phyloP scores from a whole-genome alignment of 2,329 filamentous ascomycete species.

The Piedraia hortae region DNA sequence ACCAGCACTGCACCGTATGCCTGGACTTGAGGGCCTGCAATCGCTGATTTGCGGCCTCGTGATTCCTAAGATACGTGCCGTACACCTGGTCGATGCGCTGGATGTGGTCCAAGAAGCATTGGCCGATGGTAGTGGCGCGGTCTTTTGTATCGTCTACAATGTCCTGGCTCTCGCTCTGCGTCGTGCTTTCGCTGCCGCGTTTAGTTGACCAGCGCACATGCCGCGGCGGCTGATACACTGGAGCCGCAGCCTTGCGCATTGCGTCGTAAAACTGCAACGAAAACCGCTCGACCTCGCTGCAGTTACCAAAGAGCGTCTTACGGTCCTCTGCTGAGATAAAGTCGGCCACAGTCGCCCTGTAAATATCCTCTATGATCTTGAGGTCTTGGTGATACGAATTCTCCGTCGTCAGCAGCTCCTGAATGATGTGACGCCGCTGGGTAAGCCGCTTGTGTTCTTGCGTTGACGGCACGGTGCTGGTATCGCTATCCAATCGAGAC shows the following conservation, averaged over 20 bases:
- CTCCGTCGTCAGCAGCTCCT: conserved; percentile 82
- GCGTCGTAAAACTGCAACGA: conserved; percentile 53
- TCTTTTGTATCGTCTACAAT: conserved; percentile 27
- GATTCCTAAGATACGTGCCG: conserved; percentile 35
- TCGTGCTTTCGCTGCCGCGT: conserved; percentile 21
- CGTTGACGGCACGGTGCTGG: conserved; percentile 7
- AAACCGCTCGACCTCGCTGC: conserved; percentile 68
- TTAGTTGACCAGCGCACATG: conserved; percentile 26
- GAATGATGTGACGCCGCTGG: conserved; percentile 60
- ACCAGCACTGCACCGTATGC: conserved; percentile 47
- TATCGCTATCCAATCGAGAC: too few species aligned
- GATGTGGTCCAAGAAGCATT: conserved; percentile 28
- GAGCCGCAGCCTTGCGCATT: conserved; percentile 53
- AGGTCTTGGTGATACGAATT: conserved; percentile 77
- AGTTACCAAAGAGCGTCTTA: conserved; percentile 77
- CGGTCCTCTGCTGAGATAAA: conserved; percentile 61
- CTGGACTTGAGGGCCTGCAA: conserved; percentile 27
- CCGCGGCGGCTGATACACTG: conserved; percentile 44
- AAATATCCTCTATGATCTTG: conserved; percentile 93
- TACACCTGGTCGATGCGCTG: conserved; percentile 35
- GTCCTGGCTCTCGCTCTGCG: conserved; percentile 13
- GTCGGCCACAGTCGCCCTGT: conserved; percentile 51
- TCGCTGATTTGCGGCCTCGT: conserved; percentile 34
- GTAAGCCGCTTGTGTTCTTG: conserved; percentile 39
- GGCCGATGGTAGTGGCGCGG: conserved; percentile 28